phyloP scores from a whole-genome alignment of 2,329 filamentous ascomycete genomes.

The Seiridium unicorne region DNA sequence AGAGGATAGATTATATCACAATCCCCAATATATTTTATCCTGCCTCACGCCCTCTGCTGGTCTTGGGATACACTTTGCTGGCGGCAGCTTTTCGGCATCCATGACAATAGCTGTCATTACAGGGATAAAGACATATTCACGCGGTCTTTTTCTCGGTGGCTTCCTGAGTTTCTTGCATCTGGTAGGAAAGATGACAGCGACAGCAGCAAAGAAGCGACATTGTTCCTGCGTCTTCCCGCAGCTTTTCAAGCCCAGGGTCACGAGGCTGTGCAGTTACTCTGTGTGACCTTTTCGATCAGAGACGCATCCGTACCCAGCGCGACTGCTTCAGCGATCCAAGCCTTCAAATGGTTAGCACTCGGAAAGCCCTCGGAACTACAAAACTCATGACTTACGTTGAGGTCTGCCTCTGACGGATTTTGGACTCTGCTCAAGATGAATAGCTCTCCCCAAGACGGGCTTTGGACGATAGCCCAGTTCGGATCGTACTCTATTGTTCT shows the following conservation, averaged over 20 bases:
- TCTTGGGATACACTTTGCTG: too few species aligned
- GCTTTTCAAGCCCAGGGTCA: not conserved
- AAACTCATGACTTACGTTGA: slow-evolving; percentile 11
- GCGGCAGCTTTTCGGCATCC: too few species aligned
- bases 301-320: not conserved
- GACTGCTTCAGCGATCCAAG: slow-evolving; percentile 4
- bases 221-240: too few species aligned
- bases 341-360: not conserved
- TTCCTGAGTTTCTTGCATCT: too few species aligned
- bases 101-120: too few species aligned
- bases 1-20: too few species aligned
- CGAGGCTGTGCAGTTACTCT: slow-evolving; percentile 2
- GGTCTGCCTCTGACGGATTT: slow-evolving; percentile 11
- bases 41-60: too few species aligned
- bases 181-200: too few species aligned
- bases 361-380: not conserved
- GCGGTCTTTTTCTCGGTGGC: too few species aligned
- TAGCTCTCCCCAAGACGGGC: slow-evolving; percentile 12
- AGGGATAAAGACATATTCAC: too few species aligned
- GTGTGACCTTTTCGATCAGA: slow-evolving; percentile 1
- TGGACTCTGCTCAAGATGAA: slow-evolving; percentile 18
- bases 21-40: too few species aligned
- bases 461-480: slow-evolving; percentile 18
- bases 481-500: slow-evolving; percentile 12
- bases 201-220: too few species aligned